Percentiles rank a stretch among this genome's conserved stretches.
phyloP scores from a whole-genome alignment of 495 filamentous ascomycete genomes.

The Penicillium bovifimosum region DNA sequence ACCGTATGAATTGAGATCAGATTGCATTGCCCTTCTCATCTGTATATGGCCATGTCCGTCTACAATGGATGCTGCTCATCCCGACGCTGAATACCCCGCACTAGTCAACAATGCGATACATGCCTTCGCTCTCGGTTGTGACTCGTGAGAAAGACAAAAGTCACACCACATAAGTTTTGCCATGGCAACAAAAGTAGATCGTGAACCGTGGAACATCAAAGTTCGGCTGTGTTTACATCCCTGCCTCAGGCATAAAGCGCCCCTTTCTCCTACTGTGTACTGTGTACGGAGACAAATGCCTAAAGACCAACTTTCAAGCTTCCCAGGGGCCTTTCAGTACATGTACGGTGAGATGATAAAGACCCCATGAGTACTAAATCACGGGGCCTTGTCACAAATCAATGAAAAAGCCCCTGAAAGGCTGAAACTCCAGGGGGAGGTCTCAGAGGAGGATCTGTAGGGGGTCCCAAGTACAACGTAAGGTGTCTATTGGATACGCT shows the following conservation, averaged over 20 bases:
- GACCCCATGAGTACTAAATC: not conserved
- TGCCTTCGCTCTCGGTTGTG: not conserved
- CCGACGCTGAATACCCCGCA: not conserved
- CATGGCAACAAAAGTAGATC: no score
- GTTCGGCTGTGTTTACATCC: no score
- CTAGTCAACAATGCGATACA: not conserved
- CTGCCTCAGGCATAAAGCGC: not conserved
- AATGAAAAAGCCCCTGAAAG: conserved; percentile 12
- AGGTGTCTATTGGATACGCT: conserved; percentile 19
- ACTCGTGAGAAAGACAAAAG: no score
- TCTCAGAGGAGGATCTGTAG: not conserved
- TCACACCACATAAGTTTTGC: no score
- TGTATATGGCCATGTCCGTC: no score
- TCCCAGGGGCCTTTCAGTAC: not conserved
- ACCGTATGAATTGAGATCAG: no score
- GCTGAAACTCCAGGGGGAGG: conserved; percentile 10
- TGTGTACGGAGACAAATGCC: not conserved
- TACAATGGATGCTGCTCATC: not conserved
- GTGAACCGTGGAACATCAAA: not conserved
- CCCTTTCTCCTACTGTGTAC: not conserved
- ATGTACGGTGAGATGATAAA: not conserved
- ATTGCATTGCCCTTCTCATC: no score
- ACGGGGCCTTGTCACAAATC: not conserved
- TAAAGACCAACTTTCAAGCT: not conserved
- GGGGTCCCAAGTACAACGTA: conserved; percentile 7